Base-by-base conservation (phyloP, 1,284 basidiomycete genomes). In the Cutaneotrichosporon sp. region DNA sequence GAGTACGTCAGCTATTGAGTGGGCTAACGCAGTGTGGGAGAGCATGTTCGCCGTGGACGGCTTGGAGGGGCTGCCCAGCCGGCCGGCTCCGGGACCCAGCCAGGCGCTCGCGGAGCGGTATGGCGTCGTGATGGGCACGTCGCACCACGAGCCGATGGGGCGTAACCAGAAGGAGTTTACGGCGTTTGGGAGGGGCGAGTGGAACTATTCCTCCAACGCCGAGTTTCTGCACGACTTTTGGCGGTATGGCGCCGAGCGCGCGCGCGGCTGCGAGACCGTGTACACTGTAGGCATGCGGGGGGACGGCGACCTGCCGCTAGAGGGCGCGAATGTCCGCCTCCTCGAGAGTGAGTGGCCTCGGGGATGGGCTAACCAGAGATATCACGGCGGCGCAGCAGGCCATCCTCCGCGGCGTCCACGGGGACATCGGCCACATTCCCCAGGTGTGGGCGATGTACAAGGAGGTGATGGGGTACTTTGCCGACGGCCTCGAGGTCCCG, bases 21-120 rank as follows among this genome's bases (percentile, higher is more conserved):
- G 2, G 6, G 51, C 43, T 24, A 45, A 43, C 24, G 14, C 49
- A 65, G 71, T 74, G 70, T 77, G 68, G 71, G 70, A 64, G 43
- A 87, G 86, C 62, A 86, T 87, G 38, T 90, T 90, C 67, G 84
- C 81, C 20, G 79, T 87, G 20, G 88, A 90, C 65, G 88, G 89
- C 63, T 69, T 82, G 2, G 65, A 69, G 14, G 65, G 54, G 5
- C 62, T 71, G 8, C 65, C 67, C 2, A 45, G 62, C 7, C 20
- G 52, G 0, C 58, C 70, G 1, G 62, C 60, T 2, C 69, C 73
- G 0, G 75, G 75, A 1, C 81, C 83, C 25, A 90, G 89, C 67
- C 87, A 87, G 69, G 80, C 81, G 25, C 78, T 87, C 11, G 89
- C 88, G 0, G 84, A 89, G 65, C 81, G 80, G 59, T 88, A 85